phyloP scores from a whole-genome alignment of 495 filamentous ascomycete species.

The Elasticomyces elasticus region DNA sequence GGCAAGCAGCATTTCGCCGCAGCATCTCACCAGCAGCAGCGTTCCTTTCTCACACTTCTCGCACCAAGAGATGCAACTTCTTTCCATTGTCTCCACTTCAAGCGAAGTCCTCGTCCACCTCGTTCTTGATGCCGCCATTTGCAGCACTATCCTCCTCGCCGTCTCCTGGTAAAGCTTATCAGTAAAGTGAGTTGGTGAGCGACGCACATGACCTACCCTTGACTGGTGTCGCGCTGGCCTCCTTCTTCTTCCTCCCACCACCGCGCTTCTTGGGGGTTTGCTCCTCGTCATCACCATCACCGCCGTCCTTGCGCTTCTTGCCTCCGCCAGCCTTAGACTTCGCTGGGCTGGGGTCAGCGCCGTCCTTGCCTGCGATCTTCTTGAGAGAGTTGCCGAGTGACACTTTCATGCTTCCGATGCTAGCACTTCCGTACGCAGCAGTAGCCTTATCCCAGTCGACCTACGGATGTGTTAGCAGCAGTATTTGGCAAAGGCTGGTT shows the following conservation, averaged over 20 bases:
- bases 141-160: too few relatives aligned
- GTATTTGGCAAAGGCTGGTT: background rate
- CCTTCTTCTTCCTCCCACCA: slow-evolving; percentile 13
- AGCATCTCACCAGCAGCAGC: too few relatives aligned
- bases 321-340: background rate
- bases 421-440: slow-evolving; percentile 10
- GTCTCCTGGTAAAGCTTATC: too few relatives aligned
- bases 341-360: background rate
- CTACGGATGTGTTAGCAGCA: background rate
- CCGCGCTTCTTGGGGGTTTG: slow-evolving; percentile 8
- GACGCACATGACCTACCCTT: background rate
- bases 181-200: too few relatives aligned
- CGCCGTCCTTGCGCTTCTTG: slow-evolving; percentile 13
- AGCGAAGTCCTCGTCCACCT: too few relatives aligned
- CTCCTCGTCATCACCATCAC: slow-evolving; percentile 6
- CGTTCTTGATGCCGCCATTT: too few relatives aligned
- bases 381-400: slow-evolving; percentile 5
- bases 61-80: too few relatives aligned
- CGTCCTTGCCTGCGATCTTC: slow-evolving; percentile 12
- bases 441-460: slow-evolving; percentile 18
- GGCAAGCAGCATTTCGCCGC: too few relatives aligned
- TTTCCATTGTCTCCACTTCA: too few relatives aligned
- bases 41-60: too few relatives aligned
- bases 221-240: background rate
- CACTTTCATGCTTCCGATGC: slow-evolving; percentile 13